A percentile compares a stretch with the other conserved stretches of the same genome.
These are phyloP conservation scores for Radiomyces spectabilis DNA, from an alignment of 192 early-diverging fungal species.

Conservation along the genomic window DNA sequence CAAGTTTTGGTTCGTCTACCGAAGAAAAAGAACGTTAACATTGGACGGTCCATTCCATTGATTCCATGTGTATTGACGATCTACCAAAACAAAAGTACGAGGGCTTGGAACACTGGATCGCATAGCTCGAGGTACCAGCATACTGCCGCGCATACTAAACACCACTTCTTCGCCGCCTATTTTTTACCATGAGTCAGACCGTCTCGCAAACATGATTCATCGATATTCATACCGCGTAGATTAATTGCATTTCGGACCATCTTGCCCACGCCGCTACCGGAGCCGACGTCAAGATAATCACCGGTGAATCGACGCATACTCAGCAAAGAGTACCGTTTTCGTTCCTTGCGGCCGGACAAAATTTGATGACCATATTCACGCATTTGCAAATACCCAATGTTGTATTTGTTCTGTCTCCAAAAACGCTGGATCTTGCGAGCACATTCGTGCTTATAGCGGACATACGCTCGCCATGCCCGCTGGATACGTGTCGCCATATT, in stretches of 20 bases:
- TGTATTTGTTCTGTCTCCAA: conserved; percentile 73
- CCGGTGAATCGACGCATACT: conserved; percentile 82
- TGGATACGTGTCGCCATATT: conserved; percentile 92
- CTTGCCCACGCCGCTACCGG: conserved; percentile 33
- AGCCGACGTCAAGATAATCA: conserved; percentile 77
- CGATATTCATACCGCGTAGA: conserved; percentile 22
- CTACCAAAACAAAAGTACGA: conserved; percentile 60
- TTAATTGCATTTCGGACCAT: conserved; percentile 39
- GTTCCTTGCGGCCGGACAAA: conserved; percentile 83
- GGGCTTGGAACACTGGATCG: conserved; percentile 67
- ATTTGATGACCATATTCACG: conserved; percentile 92
- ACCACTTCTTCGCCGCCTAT: conserved; percentile 43
- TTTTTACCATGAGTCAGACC: neutral
- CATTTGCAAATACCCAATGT: conserved; percentile 83
- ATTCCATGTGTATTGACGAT: neutral
- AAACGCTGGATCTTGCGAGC: conserved; percentile 69
- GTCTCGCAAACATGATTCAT: neutral
- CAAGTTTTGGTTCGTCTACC: conserved; percentile 49
- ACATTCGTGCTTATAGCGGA: conserved; percentile 54
- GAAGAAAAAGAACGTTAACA: neutral
- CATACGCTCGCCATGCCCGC: conserved; percentile 76
- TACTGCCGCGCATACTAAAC: conserved; percentile 53
- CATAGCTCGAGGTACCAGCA: conserved; percentile 63
- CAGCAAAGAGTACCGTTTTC: conserved; percentile 78
- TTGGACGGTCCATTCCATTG: no score